Conservation (phyloP, 2,329 filamentous ascomycete species). For the Penicillium sp. region DNA sequence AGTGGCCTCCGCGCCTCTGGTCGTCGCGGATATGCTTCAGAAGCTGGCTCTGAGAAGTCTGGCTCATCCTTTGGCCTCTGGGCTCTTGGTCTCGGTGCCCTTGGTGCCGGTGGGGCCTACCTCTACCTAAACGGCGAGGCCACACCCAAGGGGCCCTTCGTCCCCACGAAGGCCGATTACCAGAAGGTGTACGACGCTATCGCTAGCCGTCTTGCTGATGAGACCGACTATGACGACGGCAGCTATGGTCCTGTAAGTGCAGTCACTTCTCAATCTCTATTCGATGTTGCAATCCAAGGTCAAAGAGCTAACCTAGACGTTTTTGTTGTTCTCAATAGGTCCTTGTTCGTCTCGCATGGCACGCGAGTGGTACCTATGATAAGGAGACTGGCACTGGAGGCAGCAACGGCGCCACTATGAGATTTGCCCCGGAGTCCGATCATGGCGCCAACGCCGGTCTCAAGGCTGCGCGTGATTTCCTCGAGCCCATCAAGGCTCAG, state of each 20-base stretch:
- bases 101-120: constrained; percentile 64
- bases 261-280: neutral
- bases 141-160: constrained; percentile 58
- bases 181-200: constrained; percentile 92
- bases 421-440: constrained; percentile 81
- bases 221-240: constrained; percentile 94
- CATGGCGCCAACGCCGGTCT: constrained; percentile 95
- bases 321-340: constrained; percentile 45
- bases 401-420: constrained; percentile 95
- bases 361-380: constrained; percentile 89
- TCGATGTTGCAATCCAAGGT: neutral
- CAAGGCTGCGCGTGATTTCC: constrained; percentile 81
- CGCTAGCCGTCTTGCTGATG: constrained; percentile 74
- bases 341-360: constrained; percentile 87
- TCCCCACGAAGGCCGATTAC: constrained; percentile 80
- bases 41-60: constrained; percentile 54
- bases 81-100: constrained; percentile 57
- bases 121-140: constrained; percentile 56
- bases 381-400: constrained; percentile 84
- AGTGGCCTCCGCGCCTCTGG: constrained; percentile 71
- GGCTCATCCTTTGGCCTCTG: constrained; percentile 55
- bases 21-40: constrained; percentile 77
- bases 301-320: neutral
- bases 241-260: constrained; percentile 76
- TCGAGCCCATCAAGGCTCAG: constrained; percentile 84